Evolutionary conservation across 441 rosid species (phyloP), one percentile per base, ranked within the genome.

Genomic region (Hura crepitans): DNA sequence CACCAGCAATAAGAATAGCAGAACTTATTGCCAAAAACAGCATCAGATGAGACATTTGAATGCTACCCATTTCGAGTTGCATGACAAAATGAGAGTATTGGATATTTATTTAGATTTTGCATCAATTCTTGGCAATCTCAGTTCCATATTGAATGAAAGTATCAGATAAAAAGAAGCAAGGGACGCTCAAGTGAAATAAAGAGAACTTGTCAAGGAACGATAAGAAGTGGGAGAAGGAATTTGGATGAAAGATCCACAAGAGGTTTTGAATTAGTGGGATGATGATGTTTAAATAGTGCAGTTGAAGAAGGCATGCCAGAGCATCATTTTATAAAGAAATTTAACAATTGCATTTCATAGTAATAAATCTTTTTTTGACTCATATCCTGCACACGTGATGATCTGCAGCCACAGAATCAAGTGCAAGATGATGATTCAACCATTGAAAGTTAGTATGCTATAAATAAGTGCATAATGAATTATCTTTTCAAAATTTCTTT

Each of bases 41-140:
- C 43, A 84, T 5, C 20, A 79, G 58, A 62, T 43, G 69, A 69
- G 72, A 73, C 60, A 73, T 71, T 45, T 66, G 79, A 55, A 55
- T 33, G 74, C 75, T 62, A 30, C 72, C 78, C 89, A 82, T 87
- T 70, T 78, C 70, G 62, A 74, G 71, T 49, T 42, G 67, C 42
- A 69, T 54, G 20, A 73, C 37, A 72, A 66, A 64, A 72, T 46
- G 27, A 22, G 35, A 74, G 60, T 18, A 63, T 69, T 76, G 71
- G 76, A 74, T 58, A 46, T 66, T 43, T 25, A 28, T 55, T 37
- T 77, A 68, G 70, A 71, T 62, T 67, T 74, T 1, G 63, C 47
- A 35, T 35, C 61, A 54, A 18, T 25, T 42, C 50, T 43, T 9
- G 27, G 39, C 7, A 4, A 35, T 35, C 42, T 59, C 30, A 73